Evolutionary conservation across 331 rosid genomes (phyloP), one percentile per base, ranked within the genome.

Genomic region (Dryas integrifolia): DNA sequence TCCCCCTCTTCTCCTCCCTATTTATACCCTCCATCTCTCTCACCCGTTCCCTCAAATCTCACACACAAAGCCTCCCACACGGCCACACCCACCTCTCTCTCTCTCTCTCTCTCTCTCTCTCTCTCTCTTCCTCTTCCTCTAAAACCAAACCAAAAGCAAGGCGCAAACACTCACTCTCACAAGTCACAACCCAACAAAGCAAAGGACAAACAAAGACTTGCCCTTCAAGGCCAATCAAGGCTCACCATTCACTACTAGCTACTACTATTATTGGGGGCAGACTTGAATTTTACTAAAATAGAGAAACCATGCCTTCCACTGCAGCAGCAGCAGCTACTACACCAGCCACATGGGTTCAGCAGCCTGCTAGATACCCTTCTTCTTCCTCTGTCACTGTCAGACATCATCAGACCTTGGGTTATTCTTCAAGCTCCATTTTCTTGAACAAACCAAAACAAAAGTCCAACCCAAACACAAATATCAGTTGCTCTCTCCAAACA

Each of bases 401-500:
- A 30, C 35, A 30, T 30, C 35, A 30, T 30, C 35, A 30, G 3
- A 1, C 35, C 35, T 30, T 30, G 35, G 35, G 35, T 30, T 30
- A 30, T 60, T 60, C 49, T 43, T 41, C 48, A 44, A 44, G 49
- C 30, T 50, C 55, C 18, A 50, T 2, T 3, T 7, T 49, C 40
- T 6, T 60, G 9, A 13, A 18, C 49, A 59, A 59, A 4, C 14
- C 15, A 9, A 0, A 1, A 50, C 44, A 9, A 50, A 35, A 7
- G 5, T 7, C 1, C 67, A 57, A 46, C 49, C 39, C 41, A 57
- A 60, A 14, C 46, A 49, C 70, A 16, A 79, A 9, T 45, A 3
- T 58, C 44, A 30, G 57, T 11, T 89, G 81, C 61, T 81, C 97
- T 12, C 92, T 91, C 8, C 94, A 91, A 58, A 85, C 94, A 0